Percentiles rank a stretch among this genome's conserved stretches.
These are phyloP conservation scores for Xylariaceae sp. DNA, from an alignment of 2,329 filamentous ascomycete genomes.

Conservation along the genomic window DNA sequence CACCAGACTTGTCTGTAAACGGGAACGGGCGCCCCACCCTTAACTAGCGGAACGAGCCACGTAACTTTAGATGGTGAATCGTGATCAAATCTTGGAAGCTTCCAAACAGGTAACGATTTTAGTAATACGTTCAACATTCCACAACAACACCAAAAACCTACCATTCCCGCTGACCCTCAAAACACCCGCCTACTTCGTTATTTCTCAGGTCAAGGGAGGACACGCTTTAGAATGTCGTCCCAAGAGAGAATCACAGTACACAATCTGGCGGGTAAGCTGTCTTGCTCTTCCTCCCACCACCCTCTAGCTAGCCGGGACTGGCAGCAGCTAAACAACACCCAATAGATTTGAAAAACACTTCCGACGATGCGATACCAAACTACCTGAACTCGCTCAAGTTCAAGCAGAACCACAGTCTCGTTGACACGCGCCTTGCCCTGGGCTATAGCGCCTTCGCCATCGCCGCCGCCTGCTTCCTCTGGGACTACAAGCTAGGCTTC, in stretches of 20 bases:
- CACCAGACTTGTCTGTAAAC: background rate
- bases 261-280: constrained; percentile 55
- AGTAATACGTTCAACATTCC: too few relatives aligned
- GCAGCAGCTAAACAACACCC: constrained; percentile 18
- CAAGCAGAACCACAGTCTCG: constrained; percentile 72
- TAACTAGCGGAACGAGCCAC: constrained; percentile 25
- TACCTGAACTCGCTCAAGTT: constrained; percentile 89
- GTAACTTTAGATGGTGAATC: constrained; percentile 10
- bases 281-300: constrained; percentile 3
- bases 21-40: constrained; percentile 16
- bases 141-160: background rate
- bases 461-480: constrained; percentile 77
- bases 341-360: constrained; percentile 90
- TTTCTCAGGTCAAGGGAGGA: background rate
- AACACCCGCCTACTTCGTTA: background rate
- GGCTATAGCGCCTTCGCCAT: constrained; percentile 80
- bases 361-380: constrained; percentile 88
- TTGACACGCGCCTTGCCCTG: constrained; percentile 76
- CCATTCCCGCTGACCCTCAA: background rate
- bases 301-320: background rate
- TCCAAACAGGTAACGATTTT: too few relatives aligned
- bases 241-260: constrained; percentile 61
- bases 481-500: constrained; percentile 90
- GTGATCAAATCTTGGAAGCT: background rate
- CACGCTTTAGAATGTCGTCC: constrained; percentile 38